Conservation (phyloP, 2,329 filamentous ascomycete species). For the Monilinia fructigena region DNA sequence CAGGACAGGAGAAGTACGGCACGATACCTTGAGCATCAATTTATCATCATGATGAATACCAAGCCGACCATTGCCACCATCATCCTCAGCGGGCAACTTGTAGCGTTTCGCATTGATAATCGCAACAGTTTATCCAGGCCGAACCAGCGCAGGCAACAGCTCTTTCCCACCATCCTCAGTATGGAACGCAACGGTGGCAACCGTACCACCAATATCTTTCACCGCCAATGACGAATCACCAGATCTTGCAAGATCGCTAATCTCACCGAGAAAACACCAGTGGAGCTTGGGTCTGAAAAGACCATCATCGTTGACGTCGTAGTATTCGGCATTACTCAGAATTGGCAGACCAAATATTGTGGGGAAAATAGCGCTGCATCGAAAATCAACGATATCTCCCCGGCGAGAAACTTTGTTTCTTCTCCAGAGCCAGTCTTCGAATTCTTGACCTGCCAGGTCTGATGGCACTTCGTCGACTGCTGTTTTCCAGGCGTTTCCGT, state of each 20-base stretch:
- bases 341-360: slow-evolving; percentile 27
- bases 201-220: slow-evolving; percentile 34
- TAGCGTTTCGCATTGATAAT: slow-evolving; percentile 30
- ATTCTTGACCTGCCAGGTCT: slow-evolving; percentile 24
- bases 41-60: slow-evolving; percentile 30
- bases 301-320: slow-evolving; percentile 24
- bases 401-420: slow-evolving; percentile 25
- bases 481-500: slow-evolving; percentile 29
- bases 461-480: slow-evolving; percentile 26
- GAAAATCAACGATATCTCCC: slow-evolving; percentile 26
- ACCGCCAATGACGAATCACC: slow-evolving; percentile 34
- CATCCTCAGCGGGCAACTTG: slow-evolving; percentile 20
- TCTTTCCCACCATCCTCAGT: slow-evolving; percentile 36
- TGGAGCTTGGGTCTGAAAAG: slow-evolving; percentile 25
- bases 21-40: slow-evolving; percentile 30
- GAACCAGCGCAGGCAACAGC: slow-evolving; percentile 28
- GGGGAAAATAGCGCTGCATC: slow-evolving; percentile 32
- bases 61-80: background rate
- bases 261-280: slow-evolving; percentile 33
- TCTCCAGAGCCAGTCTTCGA: slow-evolving; percentile 34
- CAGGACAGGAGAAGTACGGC: too few species aligned
- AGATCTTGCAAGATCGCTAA: slow-evolving; percentile 27
- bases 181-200: slow-evolving; percentile 37
- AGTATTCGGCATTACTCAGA: slow-evolving; percentile 28
- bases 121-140: slow-evolving; percentile 29